Percentiles rank a stretch among this genome's conserved stretches.
Conservation (phyloP, 2,329 filamentous ascomycete genomes). For the Trichothecium roseum region DNA sequence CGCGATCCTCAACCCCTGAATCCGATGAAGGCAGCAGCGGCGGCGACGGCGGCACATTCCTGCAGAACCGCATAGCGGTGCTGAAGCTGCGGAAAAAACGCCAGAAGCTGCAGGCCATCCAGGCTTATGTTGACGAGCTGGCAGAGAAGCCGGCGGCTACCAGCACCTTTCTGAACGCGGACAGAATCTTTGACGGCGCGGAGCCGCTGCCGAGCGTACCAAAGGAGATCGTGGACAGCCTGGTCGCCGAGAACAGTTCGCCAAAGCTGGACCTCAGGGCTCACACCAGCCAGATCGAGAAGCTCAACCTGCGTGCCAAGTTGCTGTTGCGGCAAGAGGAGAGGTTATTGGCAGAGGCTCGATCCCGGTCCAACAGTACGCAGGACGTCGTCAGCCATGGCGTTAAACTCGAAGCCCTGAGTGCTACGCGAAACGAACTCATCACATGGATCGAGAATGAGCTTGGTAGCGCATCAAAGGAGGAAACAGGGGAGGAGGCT, state of each 20-base stretch:
- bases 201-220: conserved; percentile 39
- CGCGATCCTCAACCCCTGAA: conserved; percentile 2
- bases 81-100: conserved; percentile 42
- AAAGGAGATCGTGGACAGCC: conserved; percentile 37
- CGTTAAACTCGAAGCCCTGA: conserved; percentile 41
- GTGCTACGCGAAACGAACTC: conserved; percentile 45
- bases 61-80: conserved; percentile 41
- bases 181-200: conserved; percentile 34
- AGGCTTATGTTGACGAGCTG: conserved; percentile 40
- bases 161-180: conserved; percentile 37
- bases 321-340: conserved; percentile 46
- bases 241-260: conserved; percentile 31
- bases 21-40: not conserved
- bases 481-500: conserved; percentile 16
- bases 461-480: conserved; percentile 38
- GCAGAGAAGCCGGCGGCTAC: conserved; percentile 40
- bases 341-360: conserved; percentile 38
- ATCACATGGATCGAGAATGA: conserved; percentile 58
- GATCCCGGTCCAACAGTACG: conserved; percentile 23
- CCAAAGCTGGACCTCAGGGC: conserved; percentile 28
- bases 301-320: conserved; percentile 47
- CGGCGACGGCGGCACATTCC: conserved; percentile 6
- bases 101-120: conserved; percentile 37
- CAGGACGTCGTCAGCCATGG: conserved; percentile 24
- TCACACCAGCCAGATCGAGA: conserved; percentile 43